These are phyloP conservation scores for Calocybe gangraenosa DNA, from an alignment of 768 basidiomycete species.

Conservation along the genomic window DNA sequence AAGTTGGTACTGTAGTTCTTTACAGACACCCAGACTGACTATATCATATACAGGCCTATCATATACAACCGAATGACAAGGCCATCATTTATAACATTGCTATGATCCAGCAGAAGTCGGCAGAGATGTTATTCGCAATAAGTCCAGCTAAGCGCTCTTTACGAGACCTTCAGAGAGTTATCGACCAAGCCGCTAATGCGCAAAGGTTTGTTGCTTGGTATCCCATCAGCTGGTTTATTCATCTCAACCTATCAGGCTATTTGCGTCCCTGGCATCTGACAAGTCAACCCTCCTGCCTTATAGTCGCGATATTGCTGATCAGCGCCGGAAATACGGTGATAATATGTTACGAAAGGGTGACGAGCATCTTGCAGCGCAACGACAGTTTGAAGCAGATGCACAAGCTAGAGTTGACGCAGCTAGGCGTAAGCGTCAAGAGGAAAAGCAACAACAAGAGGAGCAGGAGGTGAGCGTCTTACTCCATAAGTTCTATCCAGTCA, in stretches of 20 bases:
- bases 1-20: conserved; percentile 34
- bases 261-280: conserved; percentile 79
- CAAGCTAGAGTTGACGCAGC: conserved; percentile 75
- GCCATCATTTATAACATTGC: conserved; percentile 93
- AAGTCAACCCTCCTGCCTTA: conserved; percentile 71
- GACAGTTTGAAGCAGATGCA: conserved; percentile 65
- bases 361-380: conserved; percentile 72
- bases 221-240: not conserved
- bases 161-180: conserved; percentile 72
- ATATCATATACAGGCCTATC: conserved; percentile 58
- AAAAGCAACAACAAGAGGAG: conserved; percentile 61
- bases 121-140: conserved; percentile 80
- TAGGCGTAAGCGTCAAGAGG: conserved; percentile 73
- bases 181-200: conserved; percentile 79
- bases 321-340: conserved; percentile 87
- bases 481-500: not conserved
- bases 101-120: conserved; percentile 96
- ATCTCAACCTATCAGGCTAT: conserved; percentile 49
- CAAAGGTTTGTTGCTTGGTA: conserved; percentile 58
- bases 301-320: conserved; percentile 81
- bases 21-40: conserved; percentile 1
- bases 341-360: conserved; percentile 78
- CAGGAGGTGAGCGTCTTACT: conserved; percentile 52
- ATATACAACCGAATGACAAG: conserved; percentile 84
- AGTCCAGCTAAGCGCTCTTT: conserved; percentile 73